Percentiles rank a stretch among this genome's conserved stretches.
Conservation (phyloP, 768 basidiomycete species). For the Suillus sp. region DNA sequence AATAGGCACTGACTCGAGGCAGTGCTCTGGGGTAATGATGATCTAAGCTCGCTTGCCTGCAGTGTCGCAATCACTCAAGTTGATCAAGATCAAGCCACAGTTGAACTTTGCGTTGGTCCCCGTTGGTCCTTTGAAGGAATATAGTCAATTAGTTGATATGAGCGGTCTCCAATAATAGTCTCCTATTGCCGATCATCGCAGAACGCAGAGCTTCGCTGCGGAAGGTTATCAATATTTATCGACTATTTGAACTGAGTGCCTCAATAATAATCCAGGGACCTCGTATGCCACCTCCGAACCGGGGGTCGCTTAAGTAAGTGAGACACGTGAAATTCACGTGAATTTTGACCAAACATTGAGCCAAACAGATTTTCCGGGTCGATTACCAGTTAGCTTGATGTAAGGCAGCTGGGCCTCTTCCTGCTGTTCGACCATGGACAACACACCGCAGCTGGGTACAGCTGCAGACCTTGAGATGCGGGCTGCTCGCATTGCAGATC, state of each 20-base stretch:
- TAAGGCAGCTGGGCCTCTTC: neutral
- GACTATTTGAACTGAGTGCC: neutral
- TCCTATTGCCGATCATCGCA: neutral
- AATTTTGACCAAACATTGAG: slow-evolving; percentile 28
- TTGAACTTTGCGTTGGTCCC: neutral
- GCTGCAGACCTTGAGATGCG: slow-evolving; percentile 68
- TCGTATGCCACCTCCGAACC: neutral
- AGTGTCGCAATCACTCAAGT: neutral
- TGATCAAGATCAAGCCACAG: neutral
- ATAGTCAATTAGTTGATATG: neutral
- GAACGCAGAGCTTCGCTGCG: neutral
- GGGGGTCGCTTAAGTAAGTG: neutral
- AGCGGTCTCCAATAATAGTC: neutral
- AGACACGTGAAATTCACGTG: slow-evolving; percentile 36
- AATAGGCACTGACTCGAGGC: no score
- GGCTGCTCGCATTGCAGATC: slow-evolving; percentile 74
- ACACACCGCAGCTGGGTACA: slow-evolving; percentile 44
- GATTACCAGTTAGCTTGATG: slow-evolving; percentile 1
- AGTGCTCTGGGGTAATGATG: neutral
- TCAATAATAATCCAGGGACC: neutral
- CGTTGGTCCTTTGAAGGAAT: neutral
- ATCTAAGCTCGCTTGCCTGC: neutral
- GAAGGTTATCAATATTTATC: no score
- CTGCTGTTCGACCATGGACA: slow-evolving; percentile 39
- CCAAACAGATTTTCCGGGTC: slow-evolving; percentile 38